A percentile compares a stretch with the other conserved stretches of the same genome.
Conservation (phyloP, 208 protist species). For the Trichomonas vaginalis region DNA sequence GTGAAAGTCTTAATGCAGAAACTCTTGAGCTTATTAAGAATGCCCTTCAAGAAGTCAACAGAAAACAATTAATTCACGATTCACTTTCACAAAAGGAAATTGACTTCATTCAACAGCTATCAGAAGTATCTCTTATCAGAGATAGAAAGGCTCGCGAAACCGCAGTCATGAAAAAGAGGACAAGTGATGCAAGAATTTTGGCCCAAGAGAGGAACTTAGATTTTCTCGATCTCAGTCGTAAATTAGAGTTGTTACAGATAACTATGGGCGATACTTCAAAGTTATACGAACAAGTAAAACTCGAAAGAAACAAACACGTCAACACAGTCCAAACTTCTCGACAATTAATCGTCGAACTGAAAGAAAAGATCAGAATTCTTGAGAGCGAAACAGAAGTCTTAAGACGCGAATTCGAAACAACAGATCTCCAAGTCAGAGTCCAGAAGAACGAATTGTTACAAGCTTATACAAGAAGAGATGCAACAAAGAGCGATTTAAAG, state of each 20-base stretch:
- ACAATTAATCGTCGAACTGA: neutral
- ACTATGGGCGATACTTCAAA: neutral
- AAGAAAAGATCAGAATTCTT: conserved; percentile 8
- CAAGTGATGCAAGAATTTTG: neutral
- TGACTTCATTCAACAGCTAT: neutral
- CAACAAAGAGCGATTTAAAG: neutral
- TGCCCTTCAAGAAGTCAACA: neutral
- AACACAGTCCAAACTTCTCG: neutral
- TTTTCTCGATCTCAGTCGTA: neutral
- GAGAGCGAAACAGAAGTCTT: neutral
- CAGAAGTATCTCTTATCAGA: neutral
- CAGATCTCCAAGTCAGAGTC: neutral
- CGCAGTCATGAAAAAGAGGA: conserved; percentile 1
- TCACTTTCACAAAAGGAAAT: neutral
- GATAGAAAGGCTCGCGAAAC: neutral
- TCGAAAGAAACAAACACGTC: neutral
- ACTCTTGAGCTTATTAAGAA: neutral
- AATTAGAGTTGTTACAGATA: neutral
- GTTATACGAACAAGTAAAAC: neutral
- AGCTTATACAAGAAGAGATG: neutral
- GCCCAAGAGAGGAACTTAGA: neutral
- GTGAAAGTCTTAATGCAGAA: neutral
- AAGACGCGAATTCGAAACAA: neutral
- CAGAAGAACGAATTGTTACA: neutral
- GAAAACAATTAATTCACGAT: conserved; percentile 7